Evolutionary conservation across 306 rosid genomes (phyloP).

Genomic region (Quercus cerris): DNA sequence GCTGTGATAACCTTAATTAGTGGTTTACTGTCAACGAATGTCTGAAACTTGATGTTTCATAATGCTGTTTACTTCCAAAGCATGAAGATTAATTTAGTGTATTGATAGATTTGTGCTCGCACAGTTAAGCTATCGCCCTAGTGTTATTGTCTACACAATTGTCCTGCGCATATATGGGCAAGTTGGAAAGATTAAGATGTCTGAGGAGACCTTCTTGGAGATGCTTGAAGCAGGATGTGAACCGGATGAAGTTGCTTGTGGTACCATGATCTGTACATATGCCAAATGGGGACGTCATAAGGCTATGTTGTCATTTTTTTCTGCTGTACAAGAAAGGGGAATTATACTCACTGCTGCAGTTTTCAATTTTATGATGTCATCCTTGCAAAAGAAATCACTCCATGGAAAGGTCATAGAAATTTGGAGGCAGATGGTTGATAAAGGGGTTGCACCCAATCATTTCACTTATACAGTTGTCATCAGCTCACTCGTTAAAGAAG

Average conservation of each 20-base stretch:
- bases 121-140: constrained; percentile 87
- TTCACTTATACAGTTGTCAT: constrained; percentile 76
- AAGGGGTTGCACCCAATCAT: constrained; percentile 49
- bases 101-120: constrained; percentile 56
- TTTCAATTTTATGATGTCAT: constrained; percentile 90
- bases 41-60: constrained; percentile 10
- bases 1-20: not conserved
- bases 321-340: constrained; percentile 74
- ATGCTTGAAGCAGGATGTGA: constrained; percentile 88
- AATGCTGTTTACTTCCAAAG: constrained; percentile 16
- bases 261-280: constrained; percentile 92
- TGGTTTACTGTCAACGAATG: constrained; percentile 1
- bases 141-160: constrained; percentile 83
- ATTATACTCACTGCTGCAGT: constrained; percentile 59
- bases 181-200: constrained; percentile 79
- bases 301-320: constrained; percentile 83
- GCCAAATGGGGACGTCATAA: constrained; percentile 96
- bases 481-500: constrained; percentile 62
- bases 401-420: constrained; percentile 57
- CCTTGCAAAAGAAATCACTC: constrained; percentile 89
- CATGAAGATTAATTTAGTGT: constrained; percentile 37
- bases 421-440: constrained; percentile 71
- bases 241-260: constrained; percentile 92
- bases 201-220: constrained; percentile 91
- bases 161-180: constrained; percentile 81